These are phyloP conservation scores for Pichia sp. DNA, from an alignment of 1,139 yeast species.

Conservation along the genomic window DNA sequence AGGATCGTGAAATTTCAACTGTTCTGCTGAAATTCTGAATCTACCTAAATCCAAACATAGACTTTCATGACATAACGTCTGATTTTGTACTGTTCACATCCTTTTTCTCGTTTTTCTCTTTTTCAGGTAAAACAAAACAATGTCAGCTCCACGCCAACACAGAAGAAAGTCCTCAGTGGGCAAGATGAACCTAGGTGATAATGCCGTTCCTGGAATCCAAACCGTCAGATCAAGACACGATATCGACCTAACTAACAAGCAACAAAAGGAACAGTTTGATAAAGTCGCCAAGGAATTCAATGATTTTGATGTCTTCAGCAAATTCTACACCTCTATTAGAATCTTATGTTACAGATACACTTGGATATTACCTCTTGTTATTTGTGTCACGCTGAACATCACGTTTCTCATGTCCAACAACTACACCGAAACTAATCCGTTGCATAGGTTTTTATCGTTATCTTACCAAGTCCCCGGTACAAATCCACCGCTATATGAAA, in stretches of 20 bases:
- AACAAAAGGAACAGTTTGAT: slow-evolving; percentile 29
- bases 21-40: no score
- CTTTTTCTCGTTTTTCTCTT: background rate
- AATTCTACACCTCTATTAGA: slow-evolving; percentile 48
- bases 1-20: no score
- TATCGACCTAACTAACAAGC: slow-evolving; percentile 32
- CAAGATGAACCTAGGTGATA: slow-evolving; percentile 51
- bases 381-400: slow-evolving; percentile 34
- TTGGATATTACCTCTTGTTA: slow-evolving; percentile 67
- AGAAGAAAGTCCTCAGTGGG: slow-evolving; percentile 53
- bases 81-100: no score
- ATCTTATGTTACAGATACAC: slow-evolving; percentile 67
- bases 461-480: slow-evolving; percentile 59
- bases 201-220: slow-evolving; percentile 42
- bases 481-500: slow-evolving; percentile 54
- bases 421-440: slow-evolving; percentile 49
- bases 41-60: no score
- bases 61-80: no score
- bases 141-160: slow-evolving; percentile 8
- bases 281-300: slow-evolving; percentile 20
- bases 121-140: background rate
- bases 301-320: slow-evolving; percentile 41
- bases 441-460: slow-evolving; percentile 59
- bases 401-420: slow-evolving; percentile 47
- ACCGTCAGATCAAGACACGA: slow-evolving; percentile 40